Evolutionary conservation across 2,329 filamentous ascomycete species (phyloP), one percentile per base, ranked within the genome.

Genomic region (Xylaria sp.): DNA sequence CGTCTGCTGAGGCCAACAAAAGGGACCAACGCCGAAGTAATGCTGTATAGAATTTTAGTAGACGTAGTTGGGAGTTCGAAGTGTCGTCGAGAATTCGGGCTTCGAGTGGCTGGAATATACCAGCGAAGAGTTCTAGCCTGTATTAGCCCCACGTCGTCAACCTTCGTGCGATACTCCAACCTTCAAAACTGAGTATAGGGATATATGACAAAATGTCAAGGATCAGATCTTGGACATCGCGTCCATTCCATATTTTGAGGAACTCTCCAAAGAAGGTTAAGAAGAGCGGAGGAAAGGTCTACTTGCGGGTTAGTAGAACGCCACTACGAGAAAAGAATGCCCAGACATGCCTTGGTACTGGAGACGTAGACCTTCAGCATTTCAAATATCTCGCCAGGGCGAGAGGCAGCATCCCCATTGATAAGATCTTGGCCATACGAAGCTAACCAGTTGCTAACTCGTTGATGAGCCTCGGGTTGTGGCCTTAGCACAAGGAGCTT

Each of bases 401-500:
- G 73, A 17, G 77, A 72, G 41, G 80, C 78, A 2, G 73, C 71
- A 51, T 81, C 78, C 1, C 82, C 80, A 39, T 77, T 76, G 24
- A 82, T 72, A 1, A 81, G 76, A 54, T 86, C 83, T 47, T 80
- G 76, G 11, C 86, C 73, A 43, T 78, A 79, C 1, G 83, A 79
- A 43, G 74, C 69, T 39, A 88, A 67, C 85, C 85, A 88, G 62
- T 81, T 80, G 40, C 79, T 75, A 40, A 85, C 76, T n/a, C 85
- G 76, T 46, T 74, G 73, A 22, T 76, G 72, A 11, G 77, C 77
- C 44, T 78, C 75, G 16, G 75, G 72, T 34, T 82, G 79, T 1
- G 86, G 82, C 45, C 83, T 80, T 24, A 90, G 73, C n/a, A 89
- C 74, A 29, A 91, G 74, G 20, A 93, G 77, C 66, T 93, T 94